Evolutionary conservation across 1,284 basidiomycete genomes (phyloP), one percentile per base, ranked within the genome.

Genomic region (Erythrobasidium hasegawianum): DNA sequence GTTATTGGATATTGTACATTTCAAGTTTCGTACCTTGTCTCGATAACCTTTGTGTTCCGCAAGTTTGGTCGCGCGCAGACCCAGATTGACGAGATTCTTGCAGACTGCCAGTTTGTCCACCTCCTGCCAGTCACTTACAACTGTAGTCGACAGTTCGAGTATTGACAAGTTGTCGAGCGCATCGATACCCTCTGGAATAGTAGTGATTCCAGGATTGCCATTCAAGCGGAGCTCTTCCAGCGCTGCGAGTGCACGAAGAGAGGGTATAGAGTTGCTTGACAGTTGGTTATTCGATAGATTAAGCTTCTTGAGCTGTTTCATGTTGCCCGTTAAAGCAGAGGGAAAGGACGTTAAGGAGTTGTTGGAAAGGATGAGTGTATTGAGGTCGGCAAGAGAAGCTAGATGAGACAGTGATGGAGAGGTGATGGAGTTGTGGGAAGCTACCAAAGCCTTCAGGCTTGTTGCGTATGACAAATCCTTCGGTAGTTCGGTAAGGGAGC

Each of bases 191-290:
- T 33, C 40, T 49, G 61, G 61, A 7, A 64, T n/a, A 14, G 8
- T 26, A 2, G 41, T 57, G 16, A 64, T 56, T 14, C 61, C 61
- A 8, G 16, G 33, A 26, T 65, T 65, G 18, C 62, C 62, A 49
- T 65, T 65, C 20, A 65, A 39, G 47, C 62, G 62, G 39, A 57
- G 16, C 43, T 65, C 62, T 47, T 65, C 62, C 14, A 65, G 47
- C 2, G 41, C n/a, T 13, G 26, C n/a, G 5, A 52, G 45, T 11
- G 26, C 18, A n/a, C 43, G 22, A n/a, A 65, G 57, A 27, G 24
- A 27, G 14, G 62, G 62, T 26, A 65, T n/a, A n/a, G 38, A 22
- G 40, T 65, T 45, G 18, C 39, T 49, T 11, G 26, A 39, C 8
- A 65, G 18, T 11, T 65, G 50, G 38, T 65, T 65, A 43, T 65